Evolutionary conservation across 441 rosid genomes (phyloP), one percentile per base, ranked within the genome.

Genomic region (Melastoma candidum): DNA sequence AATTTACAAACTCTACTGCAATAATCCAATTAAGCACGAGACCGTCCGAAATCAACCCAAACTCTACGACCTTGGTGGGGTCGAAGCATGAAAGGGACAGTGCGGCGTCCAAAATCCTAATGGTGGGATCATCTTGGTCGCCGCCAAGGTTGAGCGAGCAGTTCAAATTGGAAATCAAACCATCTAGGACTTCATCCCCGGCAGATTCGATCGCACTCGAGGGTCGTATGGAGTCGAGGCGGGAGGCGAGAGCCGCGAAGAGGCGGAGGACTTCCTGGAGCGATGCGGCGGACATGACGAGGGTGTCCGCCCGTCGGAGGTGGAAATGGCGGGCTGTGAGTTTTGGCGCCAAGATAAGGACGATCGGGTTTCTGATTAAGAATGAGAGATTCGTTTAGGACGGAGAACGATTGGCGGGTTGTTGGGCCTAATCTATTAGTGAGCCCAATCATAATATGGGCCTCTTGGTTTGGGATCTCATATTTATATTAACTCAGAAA

Each of bases 11-110:
- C 52, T 39, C 48, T 39, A 14, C 14, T 13, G 22, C 39, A 1
- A 8, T 26, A 7, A 6, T 11, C 47, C 54, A 12, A 11, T 4
- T 45, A 11, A 12, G 44, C 2, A 36, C 2, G 12, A 13, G 7
- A 13, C 17, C 12, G 7, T 48, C 7, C 22, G 17, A 14, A n/a
- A 41, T 52, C 2, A 17, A 14, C 7, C 44, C 32, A 11, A 7
- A 56, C 29, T 32, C 14, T 51, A 63, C 45, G 43, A 79, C 95
- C 83, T 80, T 76, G 47, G 90, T 80, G 24, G 90, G 80, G 52
- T 68, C 78, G 78, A 84, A 82, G 79, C 87, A 74, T 83, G 82
- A 72, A 57, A 80, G 72, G 39, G 90, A 79, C 26, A 84, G 68
- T 44, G 79, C 72, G 1, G 88, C 67, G 52, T 85, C 83, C 64